Percentiles rank a stretch among this genome's conserved stretches.
Conservation (phyloP, 768 basidiomycete species). For the Auricularia sp. region DNA sequence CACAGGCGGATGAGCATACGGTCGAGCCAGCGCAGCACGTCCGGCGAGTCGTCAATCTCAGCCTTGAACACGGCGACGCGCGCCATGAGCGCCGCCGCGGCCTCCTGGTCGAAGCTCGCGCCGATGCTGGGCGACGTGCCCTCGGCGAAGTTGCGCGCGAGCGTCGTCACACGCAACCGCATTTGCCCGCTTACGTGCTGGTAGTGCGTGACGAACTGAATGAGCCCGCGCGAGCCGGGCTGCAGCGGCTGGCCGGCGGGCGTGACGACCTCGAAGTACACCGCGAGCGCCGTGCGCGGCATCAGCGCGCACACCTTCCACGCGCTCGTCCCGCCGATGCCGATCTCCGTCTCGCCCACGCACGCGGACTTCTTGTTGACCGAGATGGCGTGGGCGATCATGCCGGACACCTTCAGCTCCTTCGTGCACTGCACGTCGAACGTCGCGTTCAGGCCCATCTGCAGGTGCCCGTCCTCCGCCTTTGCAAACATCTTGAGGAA, state of each 20-base stretch:
- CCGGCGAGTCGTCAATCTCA: conserved; percentile 95
- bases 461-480: conserved; percentile 82
- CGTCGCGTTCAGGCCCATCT: conserved; percentile 98
- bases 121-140: conserved; percentile 92
- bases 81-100: conserved; percentile 95
- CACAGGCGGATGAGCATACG: conserved; percentile 97
- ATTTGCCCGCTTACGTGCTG: conserved; percentile 95
- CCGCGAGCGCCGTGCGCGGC: conserved; percentile 77
- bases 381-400: conserved; percentile 96
- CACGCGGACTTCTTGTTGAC: conserved; percentile 93
- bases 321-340: conserved; percentile 95
- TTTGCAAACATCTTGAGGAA: conserved; percentile 90
- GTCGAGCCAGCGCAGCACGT: conserved; percentile 94
- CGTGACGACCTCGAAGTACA: conserved; percentile 98
- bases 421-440: conserved; percentile 99
- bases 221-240: conserved; percentile 83
- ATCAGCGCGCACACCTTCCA: conserved; percentile 94
- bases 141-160: conserved; percentile 95
- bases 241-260: conserved; percentile 89
- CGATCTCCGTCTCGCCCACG: conserved; percentile 98
- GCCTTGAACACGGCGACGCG: conserved; percentile 99
- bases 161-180: conserved; percentile 93
- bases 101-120: conserved; percentile 94
- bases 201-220: conserved; percentile 98
- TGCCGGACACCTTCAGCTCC: conserved; percentile 94